These are phyloP conservation scores for Mucor saturninus DNA, from an alignment of 371 early-diverging fungal genomes.

Conservation along the genomic window DNA sequence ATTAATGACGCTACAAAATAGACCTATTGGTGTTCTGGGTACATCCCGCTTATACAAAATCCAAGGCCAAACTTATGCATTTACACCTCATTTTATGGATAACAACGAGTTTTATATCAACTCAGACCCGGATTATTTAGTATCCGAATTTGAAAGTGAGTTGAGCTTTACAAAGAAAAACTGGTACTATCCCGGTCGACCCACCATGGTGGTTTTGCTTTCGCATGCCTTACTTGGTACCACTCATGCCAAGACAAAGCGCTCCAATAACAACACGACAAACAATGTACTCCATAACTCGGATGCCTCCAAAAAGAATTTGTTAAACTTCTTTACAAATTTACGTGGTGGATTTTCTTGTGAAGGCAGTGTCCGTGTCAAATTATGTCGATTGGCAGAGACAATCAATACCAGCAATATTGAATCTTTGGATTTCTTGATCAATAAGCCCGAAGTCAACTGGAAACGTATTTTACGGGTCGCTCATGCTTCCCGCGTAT, in stretches of 20 bases:
- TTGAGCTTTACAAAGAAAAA: slow-evolving; percentile 75
- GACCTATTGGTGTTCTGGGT: slow-evolving; percentile 73
- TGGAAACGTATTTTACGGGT: slow-evolving; percentile 73
- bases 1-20: slow-evolving; percentile 22
- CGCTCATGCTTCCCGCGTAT: slow-evolving; percentile 43
- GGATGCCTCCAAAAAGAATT: slow-evolving; percentile 61
- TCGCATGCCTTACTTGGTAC: slow-evolving; percentile 79
- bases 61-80: slow-evolving; percentile 83
- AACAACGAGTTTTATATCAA: slow-evolving; percentile 85
- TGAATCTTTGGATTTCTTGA: slow-evolving; percentile 86
- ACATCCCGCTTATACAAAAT: slow-evolving; percentile 85
- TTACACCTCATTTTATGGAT: slow-evolving; percentile 91
- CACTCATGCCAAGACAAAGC: slow-evolving; percentile 23
- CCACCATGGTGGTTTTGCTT: slow-evolving; percentile 80
- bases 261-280: slow-evolving; percentile 8
- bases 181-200: slow-evolving; percentile 82
- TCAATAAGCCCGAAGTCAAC: slow-evolving; percentile 71
- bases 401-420: slow-evolving; percentile 81
- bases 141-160: slow-evolving; percentile 81
- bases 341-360: slow-evolving; percentile 63
- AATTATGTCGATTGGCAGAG: slow-evolving; percentile 78
- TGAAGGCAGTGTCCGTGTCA: slow-evolving; percentile 70
- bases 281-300: slow-evolving; percentile 32
- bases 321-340: slow-evolving; percentile 86
- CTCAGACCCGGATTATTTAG: slow-evolving; percentile 81